Conservation (phyloP, 192 early-diverging fungal species). For the Backusella parvicylindrica region DNA sequence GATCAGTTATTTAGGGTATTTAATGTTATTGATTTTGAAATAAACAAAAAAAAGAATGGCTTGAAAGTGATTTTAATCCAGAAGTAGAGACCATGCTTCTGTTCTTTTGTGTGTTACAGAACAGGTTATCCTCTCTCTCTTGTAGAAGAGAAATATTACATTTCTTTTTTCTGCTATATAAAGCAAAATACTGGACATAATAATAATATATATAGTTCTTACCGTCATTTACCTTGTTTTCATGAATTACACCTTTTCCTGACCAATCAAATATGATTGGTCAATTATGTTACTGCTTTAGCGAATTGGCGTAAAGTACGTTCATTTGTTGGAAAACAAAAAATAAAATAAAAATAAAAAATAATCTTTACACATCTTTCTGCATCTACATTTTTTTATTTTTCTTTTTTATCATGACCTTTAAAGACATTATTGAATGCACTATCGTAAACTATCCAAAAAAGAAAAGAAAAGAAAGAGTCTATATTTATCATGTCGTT, state of each 20-base stretch:
- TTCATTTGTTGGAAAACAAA: neutral
- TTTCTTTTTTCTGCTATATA: too few relatives aligned
- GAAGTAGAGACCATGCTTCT: too few relatives aligned
- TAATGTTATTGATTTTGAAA: neutral
- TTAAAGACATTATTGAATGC: slow-evolving; percentile 7
- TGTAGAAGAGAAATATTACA: too few relatives aligned
- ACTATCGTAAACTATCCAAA: neutral
- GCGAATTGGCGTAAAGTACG: neutral
- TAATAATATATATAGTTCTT: too few relatives aligned
- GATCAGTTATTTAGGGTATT: slow-evolving; percentile 1
- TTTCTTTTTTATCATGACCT: neutral
- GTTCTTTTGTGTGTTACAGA: too few relatives aligned
- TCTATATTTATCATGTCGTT: neutral
- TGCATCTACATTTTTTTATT: neutral
- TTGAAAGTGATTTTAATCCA: neutral
- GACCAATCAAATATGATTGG: neutral
- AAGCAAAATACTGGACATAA: too few relatives aligned
- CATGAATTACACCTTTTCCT: too few relatives aligned
- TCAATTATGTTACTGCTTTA: neutral
- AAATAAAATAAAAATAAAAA: neutral
- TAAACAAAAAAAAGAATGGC: slow-evolving; percentile 1
- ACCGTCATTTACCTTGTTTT: too few relatives aligned
- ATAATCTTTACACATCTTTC: neutral
- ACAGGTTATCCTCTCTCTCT: too few relatives aligned
- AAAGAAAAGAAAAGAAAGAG: neutral